Evolutionary conservation across 78 protist genomes (phyloP).

Genomic region (Tieghemostelium lacteum): DNA sequence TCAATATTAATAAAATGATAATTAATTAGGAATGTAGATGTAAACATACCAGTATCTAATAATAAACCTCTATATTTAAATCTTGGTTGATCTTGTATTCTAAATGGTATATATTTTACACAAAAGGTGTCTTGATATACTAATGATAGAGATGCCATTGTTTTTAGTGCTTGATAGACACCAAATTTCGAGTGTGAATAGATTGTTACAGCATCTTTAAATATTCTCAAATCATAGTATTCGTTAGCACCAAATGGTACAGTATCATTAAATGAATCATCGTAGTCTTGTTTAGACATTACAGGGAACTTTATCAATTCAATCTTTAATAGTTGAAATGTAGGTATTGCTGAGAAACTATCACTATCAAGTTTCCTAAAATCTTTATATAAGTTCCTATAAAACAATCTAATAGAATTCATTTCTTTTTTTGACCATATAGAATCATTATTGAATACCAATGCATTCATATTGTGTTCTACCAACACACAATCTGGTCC

Average conservation of each 20-base stretch:
- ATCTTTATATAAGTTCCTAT: too few species aligned
- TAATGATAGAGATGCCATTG: neutral
- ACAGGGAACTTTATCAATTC: too few species aligned
- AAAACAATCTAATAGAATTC: too few species aligned
- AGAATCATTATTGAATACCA: too few species aligned
- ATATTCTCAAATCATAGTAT: constrained; percentile 1
- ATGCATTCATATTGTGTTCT: too few species aligned
- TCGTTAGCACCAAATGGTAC: constrained; percentile 42
- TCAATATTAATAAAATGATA: neutral
- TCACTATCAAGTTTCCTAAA: too few species aligned
- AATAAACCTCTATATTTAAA: constrained; percentile 38
- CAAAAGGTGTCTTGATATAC: neutral
- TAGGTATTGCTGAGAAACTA: neutral
- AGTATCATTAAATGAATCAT: neutral
- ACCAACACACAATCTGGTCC: too few species aligned
- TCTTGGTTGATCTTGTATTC: constrained; percentile 34
- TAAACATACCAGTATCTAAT: constrained; percentile 64
- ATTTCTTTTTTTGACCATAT: too few species aligned
- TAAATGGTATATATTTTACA: constrained; percentile 20
- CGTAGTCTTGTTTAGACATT: neutral
- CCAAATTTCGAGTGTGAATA: constrained; percentile 5
- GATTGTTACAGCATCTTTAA: neutral
- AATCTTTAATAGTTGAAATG: too few species aligned
- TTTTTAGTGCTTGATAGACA: constrained; percentile 17
- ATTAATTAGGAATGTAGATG: neutral